phyloP scores from a whole-genome alignment of 2,329 filamentous ascomycete species.

The Lecanicillium sp. region DNA sequence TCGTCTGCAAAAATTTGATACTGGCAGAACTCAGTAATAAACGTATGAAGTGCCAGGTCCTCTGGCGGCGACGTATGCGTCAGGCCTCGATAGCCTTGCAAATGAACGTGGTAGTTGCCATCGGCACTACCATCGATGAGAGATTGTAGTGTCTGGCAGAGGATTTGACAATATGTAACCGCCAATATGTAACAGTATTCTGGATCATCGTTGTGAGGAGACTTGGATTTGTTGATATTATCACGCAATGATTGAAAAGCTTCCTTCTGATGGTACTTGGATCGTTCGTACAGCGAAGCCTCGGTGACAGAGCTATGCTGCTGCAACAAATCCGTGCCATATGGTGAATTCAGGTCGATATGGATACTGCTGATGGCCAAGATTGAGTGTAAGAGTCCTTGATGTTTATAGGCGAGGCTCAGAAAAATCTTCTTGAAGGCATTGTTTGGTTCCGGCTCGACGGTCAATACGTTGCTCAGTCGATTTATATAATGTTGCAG shows the following conservation, averaged over 20 bases:
- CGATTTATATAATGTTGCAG: conserved; percentile 77
- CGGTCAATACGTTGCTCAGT: conserved; percentile 73
- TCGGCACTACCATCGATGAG: conserved; percentile 48
- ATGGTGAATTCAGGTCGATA: conserved; percentile 53
- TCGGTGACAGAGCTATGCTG: conserved; percentile 42
- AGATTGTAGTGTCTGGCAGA: conserved; percentile 54
- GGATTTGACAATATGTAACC: conserved; percentile 56
- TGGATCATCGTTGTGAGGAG: conserved; percentile 36
- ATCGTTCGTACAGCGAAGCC: conserved; percentile 43
- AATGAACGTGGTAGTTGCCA: conserved; percentile 74
- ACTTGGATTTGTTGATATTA: conserved; percentile 36
- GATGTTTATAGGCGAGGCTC: conserved; percentile 72
- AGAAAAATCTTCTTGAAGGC: conserved; percentile 81
- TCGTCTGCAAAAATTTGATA: conserved; percentile 70
- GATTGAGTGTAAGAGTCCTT: conserved; percentile 85
- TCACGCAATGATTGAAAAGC: conserved; percentile 48
- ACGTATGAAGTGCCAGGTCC: conserved; percentile 58
- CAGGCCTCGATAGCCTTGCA: conserved; percentile 67
- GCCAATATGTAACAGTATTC: conserved; percentile 43
- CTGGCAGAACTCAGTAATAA: conserved; percentile 74
- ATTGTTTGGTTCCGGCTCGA: conserved; percentile 75
- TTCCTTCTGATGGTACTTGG: conserved; percentile 49
- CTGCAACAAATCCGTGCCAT: conserved; percentile 47
- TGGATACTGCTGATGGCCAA: conserved; percentile 79
- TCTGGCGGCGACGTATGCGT: conserved; percentile 56